Conservation (phyloP, 257 asterid genomes). For the Cruciata laevipes region DNA sequence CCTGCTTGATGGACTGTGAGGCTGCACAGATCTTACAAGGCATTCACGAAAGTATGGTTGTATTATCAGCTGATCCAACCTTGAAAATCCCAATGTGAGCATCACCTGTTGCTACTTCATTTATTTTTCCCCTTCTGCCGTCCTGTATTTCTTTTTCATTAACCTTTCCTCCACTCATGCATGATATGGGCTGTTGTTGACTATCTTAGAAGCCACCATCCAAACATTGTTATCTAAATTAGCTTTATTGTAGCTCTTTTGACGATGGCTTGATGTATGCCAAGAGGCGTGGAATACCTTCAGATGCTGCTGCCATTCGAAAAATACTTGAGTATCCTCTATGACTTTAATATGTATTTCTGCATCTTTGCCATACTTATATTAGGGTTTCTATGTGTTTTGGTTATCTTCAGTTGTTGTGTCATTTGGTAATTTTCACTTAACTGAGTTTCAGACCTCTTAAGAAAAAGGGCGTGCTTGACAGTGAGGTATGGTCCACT, state of each 20-base stretch:
- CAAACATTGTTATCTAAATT: slow-evolving; percentile 1
- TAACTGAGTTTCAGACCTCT: slow-evolving; percentile 66
- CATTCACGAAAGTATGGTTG: slow-evolving; percentile 71
- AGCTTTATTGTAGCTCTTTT: slow-evolving; percentile 52
- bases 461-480: slow-evolving; percentile 64
- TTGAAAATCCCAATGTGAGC: slow-evolving; percentile 81
- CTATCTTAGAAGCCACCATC: slow-evolving; percentile 7
- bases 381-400: background rate
- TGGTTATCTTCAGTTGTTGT: background rate
- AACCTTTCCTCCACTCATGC: slow-evolving; percentile 5
- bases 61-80: slow-evolving; percentile 67
- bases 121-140: too few species aligned
- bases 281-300: slow-evolving; percentile 42
- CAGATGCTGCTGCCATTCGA: slow-evolving; percentile 52
- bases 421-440: slow-evolving; percentile 14
- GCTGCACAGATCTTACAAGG: slow-evolving; percentile 72
- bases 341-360: background rate
- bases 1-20: slow-evolving; percentile 85
- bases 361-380: background rate
- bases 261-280: slow-evolving; percentile 73
- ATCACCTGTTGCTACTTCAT: slow-evolving; percentile 7
- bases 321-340: slow-evolving; percentile 72
- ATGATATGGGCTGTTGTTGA: background rate
- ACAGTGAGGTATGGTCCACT: slow-evolving; percentile 57
- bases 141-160: too few species aligned